These are phyloP conservation scores for Juglanconis juglandina DNA, from an alignment of 2,329 filamentous ascomycete genomes.

Conservation along the genomic window DNA sequence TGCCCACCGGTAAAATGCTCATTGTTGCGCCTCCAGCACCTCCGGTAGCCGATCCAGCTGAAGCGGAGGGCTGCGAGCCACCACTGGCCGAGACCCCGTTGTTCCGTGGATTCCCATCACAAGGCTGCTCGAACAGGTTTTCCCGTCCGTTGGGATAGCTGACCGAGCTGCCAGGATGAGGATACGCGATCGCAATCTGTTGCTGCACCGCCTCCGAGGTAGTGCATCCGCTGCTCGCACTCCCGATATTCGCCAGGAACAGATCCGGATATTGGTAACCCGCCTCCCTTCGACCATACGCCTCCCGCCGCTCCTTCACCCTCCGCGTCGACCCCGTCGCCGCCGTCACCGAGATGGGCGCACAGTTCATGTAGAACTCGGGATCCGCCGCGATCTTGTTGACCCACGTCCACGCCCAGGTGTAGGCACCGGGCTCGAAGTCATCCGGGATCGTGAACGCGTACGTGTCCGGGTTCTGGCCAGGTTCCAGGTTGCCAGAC, in stretches of 20 bases:
- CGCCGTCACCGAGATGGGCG: conserved; percentile 53
- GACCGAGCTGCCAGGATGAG: conserved; percentile 57
- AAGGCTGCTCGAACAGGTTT: conserved; percentile 30
- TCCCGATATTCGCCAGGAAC: conserved; percentile 64
- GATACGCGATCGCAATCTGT: conserved; percentile 50
- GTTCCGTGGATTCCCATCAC: conserved; percentile 29
- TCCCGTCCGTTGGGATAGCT: conserved; percentile 34
- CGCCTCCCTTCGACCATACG: conserved; percentile 24
- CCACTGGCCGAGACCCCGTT: background rate
- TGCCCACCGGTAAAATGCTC: background rate
- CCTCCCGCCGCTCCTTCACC: conserved; percentile 15
- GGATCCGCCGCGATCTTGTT: conserved; percentile 65
- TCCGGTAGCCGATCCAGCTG: background rate
- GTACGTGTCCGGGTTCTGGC: conserved; percentile 44
- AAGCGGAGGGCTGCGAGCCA: background rate
- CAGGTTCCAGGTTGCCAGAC: conserved; percentile 45
- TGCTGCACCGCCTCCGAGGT: conserved; percentile 47
- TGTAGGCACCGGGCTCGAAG: conserved; percentile 61
- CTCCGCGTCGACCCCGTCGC: conserved; percentile 19
- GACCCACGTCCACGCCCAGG: conserved; percentile 74
- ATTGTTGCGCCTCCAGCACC: background rate
- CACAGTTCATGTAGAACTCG: conserved; percentile 78
- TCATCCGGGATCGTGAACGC: conserved; percentile 56
- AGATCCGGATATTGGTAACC: conserved; percentile 60
- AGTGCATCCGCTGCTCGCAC: conserved; percentile 43